Percentiles rank a stretch among this genome's conserved stretches.
Evolutionary conservation across 2,329 filamentous ascomycete genomes (phyloP).

Genomic region (Helotiales sp.): DNA sequence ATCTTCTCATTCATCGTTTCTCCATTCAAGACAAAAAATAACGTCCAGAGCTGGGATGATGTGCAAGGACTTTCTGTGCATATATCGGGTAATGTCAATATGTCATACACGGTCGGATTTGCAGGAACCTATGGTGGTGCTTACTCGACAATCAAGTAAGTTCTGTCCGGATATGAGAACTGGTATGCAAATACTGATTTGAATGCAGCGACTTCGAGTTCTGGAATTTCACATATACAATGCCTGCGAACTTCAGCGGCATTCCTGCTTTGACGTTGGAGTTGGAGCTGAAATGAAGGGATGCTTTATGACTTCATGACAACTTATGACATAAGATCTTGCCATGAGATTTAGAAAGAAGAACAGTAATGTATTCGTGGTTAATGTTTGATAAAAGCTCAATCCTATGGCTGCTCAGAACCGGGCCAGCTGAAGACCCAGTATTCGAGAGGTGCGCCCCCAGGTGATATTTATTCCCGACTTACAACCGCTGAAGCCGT

Average conservation of each 20-base stretch:
- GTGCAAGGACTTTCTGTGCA: conserved; percentile 48
- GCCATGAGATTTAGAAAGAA: neutral
- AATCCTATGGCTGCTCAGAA: neutral
- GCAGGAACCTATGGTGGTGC: conserved; percentile 36
- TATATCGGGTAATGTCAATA: conserved; percentile 35
- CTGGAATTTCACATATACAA: conserved; percentile 47
- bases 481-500: too few relatives aligned
- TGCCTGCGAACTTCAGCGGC: conserved; percentile 37
- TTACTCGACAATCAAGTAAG: conserved; percentile 39
- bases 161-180: conserved; percentile 4
- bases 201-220: conserved; percentile 42
- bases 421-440: too few relatives aligned
- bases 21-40: conserved; percentile 44
- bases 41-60: conserved; percentile 47
- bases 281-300: conserved; percentile 17
- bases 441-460: too few relatives aligned
- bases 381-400: neutral
- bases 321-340: neutral
- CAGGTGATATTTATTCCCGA: too few relatives aligned
- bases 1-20: conserved; percentile 52
- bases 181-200: neutral
- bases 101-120: conserved; percentile 19
- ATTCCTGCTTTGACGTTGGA: conserved; percentile 24
- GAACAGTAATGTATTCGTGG: neutral
- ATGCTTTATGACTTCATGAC: conserved; percentile 1